Evolutionary conservation across 169 alveolate species (phyloP).

Genomic region (Plasmodium sp.): DNA sequence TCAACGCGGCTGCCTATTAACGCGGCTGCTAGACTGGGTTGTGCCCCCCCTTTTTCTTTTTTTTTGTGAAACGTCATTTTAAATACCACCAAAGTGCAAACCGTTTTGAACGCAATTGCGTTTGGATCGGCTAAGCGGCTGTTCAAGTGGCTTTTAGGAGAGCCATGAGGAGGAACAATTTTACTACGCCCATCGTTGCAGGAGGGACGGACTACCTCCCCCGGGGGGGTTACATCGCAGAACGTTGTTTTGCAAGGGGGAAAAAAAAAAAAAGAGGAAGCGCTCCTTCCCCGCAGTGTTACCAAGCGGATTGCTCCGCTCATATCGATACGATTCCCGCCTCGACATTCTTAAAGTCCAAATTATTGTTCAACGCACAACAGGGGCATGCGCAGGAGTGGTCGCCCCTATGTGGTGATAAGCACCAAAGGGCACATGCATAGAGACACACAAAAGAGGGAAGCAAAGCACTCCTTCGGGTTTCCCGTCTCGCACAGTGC

Average conservation of each 20-base stretch:
- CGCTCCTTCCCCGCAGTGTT: background rate
- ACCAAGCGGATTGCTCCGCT: background rate
- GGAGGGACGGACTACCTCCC: background rate
- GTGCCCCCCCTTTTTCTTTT: background rate
- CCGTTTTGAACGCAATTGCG: background rate
- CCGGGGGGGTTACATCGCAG: background rate
- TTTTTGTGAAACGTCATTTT: background rate
- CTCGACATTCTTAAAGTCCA: background rate
- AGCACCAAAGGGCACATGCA: background rate
- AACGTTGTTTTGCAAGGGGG: background rate
- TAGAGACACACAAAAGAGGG: background rate
- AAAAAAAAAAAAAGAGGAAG: background rate
- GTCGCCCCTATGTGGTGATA: background rate
- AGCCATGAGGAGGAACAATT: background rate
- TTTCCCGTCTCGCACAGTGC: background rate
- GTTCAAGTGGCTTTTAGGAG: background rate
- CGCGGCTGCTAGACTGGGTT: background rate
- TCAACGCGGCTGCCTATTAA: too few relatives aligned
- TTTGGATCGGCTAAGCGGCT: background rate
- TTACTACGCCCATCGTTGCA: background rate
- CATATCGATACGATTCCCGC: background rate
- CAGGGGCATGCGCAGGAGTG: background rate
- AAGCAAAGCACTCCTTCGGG: background rate
- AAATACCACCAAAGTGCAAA: background rate
- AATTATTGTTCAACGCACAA: background rate